These are phyloP conservation scores for Kodamaea ohmeri DNA, from an alignment of 1,139 yeast species.

Conservation along the genomic window DNA sequence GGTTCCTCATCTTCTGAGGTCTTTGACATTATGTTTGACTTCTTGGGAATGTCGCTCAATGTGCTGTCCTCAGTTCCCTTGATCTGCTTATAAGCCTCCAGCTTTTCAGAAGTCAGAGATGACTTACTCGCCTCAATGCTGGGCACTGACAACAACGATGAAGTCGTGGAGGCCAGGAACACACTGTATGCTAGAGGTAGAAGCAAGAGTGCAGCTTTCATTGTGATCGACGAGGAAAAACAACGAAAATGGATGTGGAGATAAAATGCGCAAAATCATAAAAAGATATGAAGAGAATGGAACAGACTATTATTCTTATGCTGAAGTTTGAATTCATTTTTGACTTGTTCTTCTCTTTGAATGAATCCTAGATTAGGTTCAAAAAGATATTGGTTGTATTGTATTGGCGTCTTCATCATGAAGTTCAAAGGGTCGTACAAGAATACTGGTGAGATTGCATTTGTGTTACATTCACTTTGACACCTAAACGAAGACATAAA, in stretches of 20 bases:
- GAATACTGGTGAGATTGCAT: too few species aligned
- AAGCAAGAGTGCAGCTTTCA: conserved; percentile 3
- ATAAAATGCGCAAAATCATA: conserved; percentile 13
- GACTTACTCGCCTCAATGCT: neutral
- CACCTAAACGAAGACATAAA: too few species aligned
- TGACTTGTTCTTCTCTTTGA: too few species aligned
- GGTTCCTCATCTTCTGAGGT: conserved; percentile 8
- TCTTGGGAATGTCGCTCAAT: neutral
- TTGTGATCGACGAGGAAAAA: neutral
- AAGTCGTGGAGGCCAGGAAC: neutral
- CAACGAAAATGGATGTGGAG: neutral
- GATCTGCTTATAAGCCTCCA: neutral
- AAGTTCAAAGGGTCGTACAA: too few species aligned
- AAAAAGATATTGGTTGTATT: too few species aligned
- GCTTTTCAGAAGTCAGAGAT: neutral
- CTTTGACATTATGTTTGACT: neutral
- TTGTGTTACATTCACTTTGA: too few species aligned
- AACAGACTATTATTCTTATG: too few species aligned
- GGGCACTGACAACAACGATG: neutral
- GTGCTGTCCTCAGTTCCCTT: neutral
- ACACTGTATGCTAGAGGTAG: conserved; percentile 1
- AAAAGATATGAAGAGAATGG: neutral
- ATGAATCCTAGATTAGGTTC: too few species aligned
- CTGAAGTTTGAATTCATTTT: too few species aligned
- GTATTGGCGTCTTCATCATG: too few species aligned